Percentiles rank a stretch among this genome's conserved stretches.
Conservation (phyloP, 2,329 filamentous ascomycete species). For the Scleromitrula shiraiana region DNA sequence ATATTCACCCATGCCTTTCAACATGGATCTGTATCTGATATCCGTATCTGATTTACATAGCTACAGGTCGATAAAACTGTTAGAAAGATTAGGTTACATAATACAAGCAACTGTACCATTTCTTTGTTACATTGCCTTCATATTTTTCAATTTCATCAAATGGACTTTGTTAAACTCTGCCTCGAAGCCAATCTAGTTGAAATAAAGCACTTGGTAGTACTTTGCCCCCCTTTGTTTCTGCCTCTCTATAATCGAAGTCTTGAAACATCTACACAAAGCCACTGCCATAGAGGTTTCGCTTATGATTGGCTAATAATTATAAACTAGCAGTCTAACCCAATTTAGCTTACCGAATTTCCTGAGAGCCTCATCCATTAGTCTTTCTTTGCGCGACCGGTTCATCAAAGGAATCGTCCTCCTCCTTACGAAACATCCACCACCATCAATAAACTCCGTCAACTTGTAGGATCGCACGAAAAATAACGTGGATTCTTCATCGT, state of each 20-base stretch:
- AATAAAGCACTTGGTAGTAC: too few species aligned
- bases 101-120: too few species aligned
- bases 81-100: too few species aligned
- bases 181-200: too few species aligned
- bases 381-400: slow-evolving; percentile 10
- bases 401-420: slow-evolving; percentile 9
- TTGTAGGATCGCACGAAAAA: slow-evolving; percentile 27
- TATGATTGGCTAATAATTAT: slow-evolving; percentile 1
- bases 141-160: too few species aligned
- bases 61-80: too few species aligned
- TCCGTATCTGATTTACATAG: too few species aligned
- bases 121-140: too few species aligned
- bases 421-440: slow-evolving; percentile 10
- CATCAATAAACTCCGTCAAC: slow-evolving; percentile 14
- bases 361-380: slow-evolving; percentile 7
- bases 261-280: neutral
- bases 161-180: too few species aligned
- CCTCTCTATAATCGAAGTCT: neutral
- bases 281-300: slow-evolving; percentile 2
- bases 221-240: too few species aligned
- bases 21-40: too few species aligned
- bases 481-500: slow-evolving; percentile 29
- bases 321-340: neutral
- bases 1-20: too few species aligned
- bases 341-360: neutral